Evolutionary conservation across 768 basidiomycete genomes (phyloP).

Genomic region (Tephrocybe sp.): DNA sequence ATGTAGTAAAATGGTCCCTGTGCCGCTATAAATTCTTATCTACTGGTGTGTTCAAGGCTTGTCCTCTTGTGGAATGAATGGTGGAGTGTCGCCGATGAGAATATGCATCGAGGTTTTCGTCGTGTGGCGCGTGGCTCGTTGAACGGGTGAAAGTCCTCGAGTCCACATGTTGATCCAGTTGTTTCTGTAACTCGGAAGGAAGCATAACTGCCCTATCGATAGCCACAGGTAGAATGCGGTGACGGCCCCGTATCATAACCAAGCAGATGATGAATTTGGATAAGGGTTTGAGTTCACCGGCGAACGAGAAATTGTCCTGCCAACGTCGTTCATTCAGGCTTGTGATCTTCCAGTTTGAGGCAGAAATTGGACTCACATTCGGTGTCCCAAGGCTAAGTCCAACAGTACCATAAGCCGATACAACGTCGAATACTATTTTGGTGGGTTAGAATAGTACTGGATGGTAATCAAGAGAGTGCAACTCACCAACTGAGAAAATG

Average conservation of each 20-base stretch:
- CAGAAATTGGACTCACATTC: conserved; percentile 43
- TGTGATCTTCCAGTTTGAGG: neutral
- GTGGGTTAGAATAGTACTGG: neutral
- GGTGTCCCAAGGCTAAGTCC: conserved; percentile 89
- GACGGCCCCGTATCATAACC: conserved; percentile 94
- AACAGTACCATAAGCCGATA: conserved; percentile 86
- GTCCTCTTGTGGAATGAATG: neutral
- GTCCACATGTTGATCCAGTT: conserved; percentile 18
- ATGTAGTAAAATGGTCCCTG: neutral
- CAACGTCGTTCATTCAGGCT: conserved; percentile 4
- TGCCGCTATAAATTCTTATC: neutral
- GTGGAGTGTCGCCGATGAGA: conserved; percentile 7
- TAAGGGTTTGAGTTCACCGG: conserved; percentile 71
- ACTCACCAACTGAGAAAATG: conserved; percentile 76
- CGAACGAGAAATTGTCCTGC: conserved; percentile 79
- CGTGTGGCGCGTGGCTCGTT: neutral
- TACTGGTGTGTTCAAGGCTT: neutral
- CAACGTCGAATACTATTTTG: conserved; percentile 73
- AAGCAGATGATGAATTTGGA: conserved; percentile 85
- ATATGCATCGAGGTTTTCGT: neutral
- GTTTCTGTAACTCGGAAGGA: conserved; percentile 56
- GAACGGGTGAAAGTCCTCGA: conserved; percentile 1
- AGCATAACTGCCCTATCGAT: conserved; percentile 87
- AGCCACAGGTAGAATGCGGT: conserved; percentile 84
- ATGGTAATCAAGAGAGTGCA: conserved; percentile 2